Percentiles rank a stretch among this genome's conserved stretches.
Evolutionary conservation across 495 filamentous ascomycete species (phyloP).

Genomic region (Aspergillus ellipticus): DNA sequence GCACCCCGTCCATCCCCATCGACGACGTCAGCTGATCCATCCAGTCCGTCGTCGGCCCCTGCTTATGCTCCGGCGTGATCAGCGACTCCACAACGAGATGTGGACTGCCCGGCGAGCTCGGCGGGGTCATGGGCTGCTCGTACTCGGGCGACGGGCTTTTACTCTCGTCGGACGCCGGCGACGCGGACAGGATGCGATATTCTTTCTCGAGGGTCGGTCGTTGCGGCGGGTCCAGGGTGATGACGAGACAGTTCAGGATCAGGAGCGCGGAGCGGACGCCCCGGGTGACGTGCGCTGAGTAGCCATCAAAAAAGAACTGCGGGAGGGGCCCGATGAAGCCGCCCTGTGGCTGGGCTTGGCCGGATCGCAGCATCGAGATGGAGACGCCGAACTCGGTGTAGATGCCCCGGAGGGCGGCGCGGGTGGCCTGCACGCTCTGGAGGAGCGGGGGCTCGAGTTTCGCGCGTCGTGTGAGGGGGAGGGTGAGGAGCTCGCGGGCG

Average conservation of each 20-base stretch:
- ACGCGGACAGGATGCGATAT: neutral
- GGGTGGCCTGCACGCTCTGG: slow-evolving; percentile 19
- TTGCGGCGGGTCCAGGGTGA: slow-evolving; percentile 23
- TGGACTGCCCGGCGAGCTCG: slow-evolving; percentile 15
- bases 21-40: slow-evolving; percentile 27
- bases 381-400: slow-evolving; percentile 27
- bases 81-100: slow-evolving; percentile 19
- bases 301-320: slow-evolving; percentile 26
- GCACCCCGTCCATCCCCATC: slow-evolving; percentile 27
- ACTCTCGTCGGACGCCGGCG: neutral
- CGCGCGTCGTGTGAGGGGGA: slow-evolving; percentile 1
- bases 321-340: slow-evolving; percentile 28
- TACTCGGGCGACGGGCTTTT: neutral
- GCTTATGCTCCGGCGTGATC: slow-evolving; percentile 18
- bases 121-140: slow-evolving; percentile 10
- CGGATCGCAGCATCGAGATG: slow-evolving; percentile 22
- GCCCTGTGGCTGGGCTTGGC: slow-evolving; percentile 11
- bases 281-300: slow-evolving; percentile 20
- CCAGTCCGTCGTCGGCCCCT: slow-evolving; percentile 26
- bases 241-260: slow-evolving; percentile 24
- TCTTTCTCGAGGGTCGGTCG: slow-evolving; percentile 11
- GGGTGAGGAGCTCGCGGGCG: slow-evolving; percentile 13
- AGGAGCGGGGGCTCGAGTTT: slow-evolving; percentile 13
- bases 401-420: slow-evolving; percentile 24
- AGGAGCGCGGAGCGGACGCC: slow-evolving; percentile 24